These are phyloP conservation scores for Phylloporus sp. DNA, from an alignment of 768 basidiomycete species.

Conservation along the genomic window DNA sequence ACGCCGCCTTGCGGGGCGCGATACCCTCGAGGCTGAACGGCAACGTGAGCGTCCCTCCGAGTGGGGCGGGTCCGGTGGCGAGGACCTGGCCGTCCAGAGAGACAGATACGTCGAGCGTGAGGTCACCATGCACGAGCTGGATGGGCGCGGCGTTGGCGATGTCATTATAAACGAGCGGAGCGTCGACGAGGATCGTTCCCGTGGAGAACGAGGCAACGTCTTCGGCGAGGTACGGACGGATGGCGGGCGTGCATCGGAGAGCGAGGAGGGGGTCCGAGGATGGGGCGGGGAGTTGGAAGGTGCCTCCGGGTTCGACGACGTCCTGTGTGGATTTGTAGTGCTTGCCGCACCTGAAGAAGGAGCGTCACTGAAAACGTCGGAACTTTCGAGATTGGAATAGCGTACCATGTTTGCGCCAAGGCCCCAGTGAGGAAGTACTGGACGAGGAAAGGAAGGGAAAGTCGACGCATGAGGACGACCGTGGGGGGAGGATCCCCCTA, in stretches of 20 bases:
- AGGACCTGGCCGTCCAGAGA: conserved; percentile 42
- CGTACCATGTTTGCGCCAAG: conserved; percentile 30
- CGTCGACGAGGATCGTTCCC: conserved; percentile 49
- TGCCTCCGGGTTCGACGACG: conserved; percentile 44
- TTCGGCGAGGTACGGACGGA: conserved; percentile 56
- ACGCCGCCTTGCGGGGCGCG: conserved; percentile 34
- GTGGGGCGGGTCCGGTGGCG: conserved; percentile 40
- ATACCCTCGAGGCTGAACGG: conserved; percentile 46
- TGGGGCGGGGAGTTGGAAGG: conserved; percentile 38
- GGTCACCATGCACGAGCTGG: conserved; percentile 20
- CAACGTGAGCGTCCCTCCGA: conserved; percentile 49
- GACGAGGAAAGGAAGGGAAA: conserved; percentile 4
- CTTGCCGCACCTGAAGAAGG: conserved; percentile 47
- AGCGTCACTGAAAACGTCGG: not conserved
- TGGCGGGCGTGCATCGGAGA: conserved; percentile 53
- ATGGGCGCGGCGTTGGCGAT: conserved; percentile 47
- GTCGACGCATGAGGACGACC: conserved; percentile 13
- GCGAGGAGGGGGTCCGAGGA: conserved; percentile 46
- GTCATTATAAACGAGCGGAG: conserved; percentile 43
- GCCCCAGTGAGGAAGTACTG: conserved; percentile 12
- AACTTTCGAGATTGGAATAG: not conserved
- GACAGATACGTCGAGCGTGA: conserved; percentile 39
- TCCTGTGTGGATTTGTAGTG: conserved; percentile 45
- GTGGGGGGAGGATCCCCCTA: too few relatives aligned
- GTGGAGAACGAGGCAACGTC: conserved; percentile 41